Evolutionary conservation across 768 basidiomycete species (phyloP).

Genomic region (Auriscalpium vulgare): DNA sequence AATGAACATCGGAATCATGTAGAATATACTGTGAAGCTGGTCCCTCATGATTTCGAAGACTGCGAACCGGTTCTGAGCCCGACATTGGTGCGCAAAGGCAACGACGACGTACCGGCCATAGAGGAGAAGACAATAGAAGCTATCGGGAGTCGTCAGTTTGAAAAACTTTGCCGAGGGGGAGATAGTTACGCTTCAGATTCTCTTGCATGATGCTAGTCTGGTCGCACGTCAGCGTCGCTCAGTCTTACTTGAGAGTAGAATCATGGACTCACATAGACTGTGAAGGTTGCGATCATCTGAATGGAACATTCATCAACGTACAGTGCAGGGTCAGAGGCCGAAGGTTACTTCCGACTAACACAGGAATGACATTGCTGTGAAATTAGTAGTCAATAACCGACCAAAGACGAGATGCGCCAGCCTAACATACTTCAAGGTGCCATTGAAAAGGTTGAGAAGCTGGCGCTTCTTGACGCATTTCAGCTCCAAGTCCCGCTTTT

Average conservation of each 20-base stretch:
- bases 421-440: constrained; percentile 21
- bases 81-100: background rate
- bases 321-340: no score
- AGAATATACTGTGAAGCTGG: constrained; percentile 21
- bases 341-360: constrained; percentile 18
- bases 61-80: constrained; percentile 1
- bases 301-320: background rate
- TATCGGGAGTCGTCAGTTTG: background rate
- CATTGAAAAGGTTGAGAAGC: constrained; percentile 27
- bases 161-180: background rate
- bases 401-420: background rate
- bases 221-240: constrained; percentile 8
- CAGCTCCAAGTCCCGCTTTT: constrained; percentile 34
- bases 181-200: background rate
- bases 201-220: constrained; percentile 16
- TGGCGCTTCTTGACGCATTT: constrained; percentile 26
- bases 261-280: background rate
- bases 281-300: constrained; percentile 11
- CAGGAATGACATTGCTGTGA: constrained; percentile 29
- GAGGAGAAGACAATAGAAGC: constrained; percentile 25
- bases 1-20: constrained; percentile 17
- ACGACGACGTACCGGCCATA: constrained; percentile 13
- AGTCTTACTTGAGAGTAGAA: background rate
- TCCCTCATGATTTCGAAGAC: constrained; percentile 34
- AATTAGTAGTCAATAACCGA: background rate